Base-by-base conservation (phyloP, 2,329 filamentous ascomycete genomes). In the Hymenoscyphus fructigenus region DNA sequence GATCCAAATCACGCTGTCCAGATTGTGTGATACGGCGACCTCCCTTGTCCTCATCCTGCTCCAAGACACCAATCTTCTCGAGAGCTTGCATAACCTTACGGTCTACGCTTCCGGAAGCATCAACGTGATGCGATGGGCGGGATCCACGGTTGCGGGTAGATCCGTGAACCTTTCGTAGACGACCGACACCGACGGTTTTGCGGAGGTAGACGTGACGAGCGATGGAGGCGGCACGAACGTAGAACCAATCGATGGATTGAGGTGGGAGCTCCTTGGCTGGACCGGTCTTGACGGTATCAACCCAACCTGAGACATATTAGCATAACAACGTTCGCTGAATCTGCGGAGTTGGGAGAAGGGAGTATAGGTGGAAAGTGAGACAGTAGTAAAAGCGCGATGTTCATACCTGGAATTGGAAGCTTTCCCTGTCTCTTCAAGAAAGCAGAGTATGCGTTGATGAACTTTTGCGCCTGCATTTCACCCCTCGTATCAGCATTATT, bases 251-350 rank as follows among this genome's bases (percentile, higher is more conserved):
- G 80, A 93, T 92, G 82, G 93, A 91, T 88, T 98, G 93, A 78
- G 94, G 95, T 78, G 94, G 94, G 76, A 99, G 91, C 87, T 99
- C 95, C 84, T 97, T 97, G 81, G 91, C 91, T 80, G 90, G 87
- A 78, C 92, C 94, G 76, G 94, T 97, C 91, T 99, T 99, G 85
- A 98, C 95, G 78, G 94, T 97, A 81, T 99, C 95, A 82, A 97
- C 94, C 94, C 94, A 98, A 86, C 92, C 93, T 96, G 4, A 60
- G 59, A 29, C 62, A 60, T 57, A 64, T 75, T 67, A 74, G 67
- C 66, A 68, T 47, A 23, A n/a, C 26, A 57, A 61, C 29, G 47
- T 62, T 34, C 14, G 20, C 29, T 53, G 20, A 12, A 53, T 23
- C 47, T 53, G 20, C 47, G 55, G 41, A 17, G 5, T 26, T 29